Evolutionary conservation across 371 early-diverging fungal genomes (phyloP).

Genomic region (Mortierella sp.): DNA sequence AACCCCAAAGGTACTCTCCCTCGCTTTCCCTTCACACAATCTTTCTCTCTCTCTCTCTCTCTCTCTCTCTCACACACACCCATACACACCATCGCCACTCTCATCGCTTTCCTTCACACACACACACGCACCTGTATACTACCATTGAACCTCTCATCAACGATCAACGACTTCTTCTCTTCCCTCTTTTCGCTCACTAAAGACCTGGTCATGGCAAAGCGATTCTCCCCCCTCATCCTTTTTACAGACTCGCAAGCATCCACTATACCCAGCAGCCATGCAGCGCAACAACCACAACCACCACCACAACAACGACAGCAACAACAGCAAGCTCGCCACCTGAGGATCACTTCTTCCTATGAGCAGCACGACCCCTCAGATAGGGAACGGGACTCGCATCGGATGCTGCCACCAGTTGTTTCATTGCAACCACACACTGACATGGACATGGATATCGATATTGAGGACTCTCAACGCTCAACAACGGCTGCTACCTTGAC

Average conservation of each 20-base stretch:
- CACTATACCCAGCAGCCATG: conserved; percentile 1
- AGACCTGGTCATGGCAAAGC: conserved; percentile 5
- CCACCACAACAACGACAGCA: conserved; percentile 1
- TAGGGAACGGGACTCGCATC: background rate
- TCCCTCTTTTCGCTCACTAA: conserved; percentile 1
- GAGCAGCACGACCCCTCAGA: background rate
- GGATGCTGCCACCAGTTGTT: background rate
- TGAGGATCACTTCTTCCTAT: background rate
- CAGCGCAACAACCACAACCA: background rate
- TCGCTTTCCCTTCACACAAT: background rate
- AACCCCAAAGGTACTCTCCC: background rate
- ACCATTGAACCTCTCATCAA: background rate
- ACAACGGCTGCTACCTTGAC: background rate
- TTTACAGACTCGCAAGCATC: conserved; percentile 18
- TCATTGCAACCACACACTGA: background rate
- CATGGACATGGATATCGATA: conserved; percentile 42
- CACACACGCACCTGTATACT: no score
- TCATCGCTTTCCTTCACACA: conserved; percentile 2
- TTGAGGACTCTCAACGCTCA: background rate
- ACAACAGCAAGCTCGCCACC: background rate
- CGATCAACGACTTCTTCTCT: background rate
- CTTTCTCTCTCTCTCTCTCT: no score
- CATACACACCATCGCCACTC: conserved; percentile 2
- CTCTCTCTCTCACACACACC: no score
- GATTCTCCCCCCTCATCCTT: conserved; percentile 24